phyloP scores from a whole-genome alignment of 495 filamentous ascomycete genomes.

The Oidiodendron maius region DNA sequence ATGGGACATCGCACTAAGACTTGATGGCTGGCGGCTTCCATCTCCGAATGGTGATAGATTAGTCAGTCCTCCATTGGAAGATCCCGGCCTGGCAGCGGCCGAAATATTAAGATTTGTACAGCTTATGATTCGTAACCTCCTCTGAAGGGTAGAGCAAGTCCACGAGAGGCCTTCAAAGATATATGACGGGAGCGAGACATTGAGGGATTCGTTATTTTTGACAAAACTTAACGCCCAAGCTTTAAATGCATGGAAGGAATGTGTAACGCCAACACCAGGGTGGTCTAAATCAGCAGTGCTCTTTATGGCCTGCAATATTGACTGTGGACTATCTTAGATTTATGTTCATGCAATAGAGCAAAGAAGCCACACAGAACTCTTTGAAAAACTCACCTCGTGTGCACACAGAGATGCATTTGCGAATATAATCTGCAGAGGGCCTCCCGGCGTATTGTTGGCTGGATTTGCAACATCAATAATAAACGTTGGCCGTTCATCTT shows the following conservation, averaged over 20 bases:
- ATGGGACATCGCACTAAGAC: slow-evolving; percentile 1
- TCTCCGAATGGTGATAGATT: slow-evolving; percentile 7
- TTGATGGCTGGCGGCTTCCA: neutral
- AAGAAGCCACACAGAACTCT: neutral
- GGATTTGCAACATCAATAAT: slow-evolving; percentile 55
- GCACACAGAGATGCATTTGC: slow-evolving; percentile 51
- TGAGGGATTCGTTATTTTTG: slow-evolving; percentile 36
- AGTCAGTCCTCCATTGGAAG: slow-evolving; percentile 15
- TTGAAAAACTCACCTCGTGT: slow-evolving; percentile 22
- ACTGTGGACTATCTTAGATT: neutral
- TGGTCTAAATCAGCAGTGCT: slow-evolving; percentile 28
- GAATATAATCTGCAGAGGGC: slow-evolving; percentile 48
- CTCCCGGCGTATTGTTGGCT: slow-evolving; percentile 40
- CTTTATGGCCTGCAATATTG: slow-evolving; percentile 44
- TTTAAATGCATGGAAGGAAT: slow-evolving; percentile 52
- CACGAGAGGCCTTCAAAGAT: slow-evolving; percentile 53
- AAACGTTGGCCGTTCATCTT: slow-evolving; percentile 63
- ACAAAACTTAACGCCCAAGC: slow-evolving; percentile 51
- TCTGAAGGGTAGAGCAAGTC: slow-evolving; percentile 57
- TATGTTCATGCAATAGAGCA: neutral
- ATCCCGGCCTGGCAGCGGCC: slow-evolving; percentile 28
- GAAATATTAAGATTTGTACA: slow-evolving; percentile 29
- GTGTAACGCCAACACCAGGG: slow-evolving; percentile 25
- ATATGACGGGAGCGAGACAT: slow-evolving; percentile 41
- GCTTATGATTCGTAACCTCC: slow-evolving; percentile 56